Percentiles rank a stretch among this genome's conserved stretches.
phyloP scores from a whole-genome alignment of 2,329 filamentous ascomycete genomes.

The Alternaria sp. region DNA sequence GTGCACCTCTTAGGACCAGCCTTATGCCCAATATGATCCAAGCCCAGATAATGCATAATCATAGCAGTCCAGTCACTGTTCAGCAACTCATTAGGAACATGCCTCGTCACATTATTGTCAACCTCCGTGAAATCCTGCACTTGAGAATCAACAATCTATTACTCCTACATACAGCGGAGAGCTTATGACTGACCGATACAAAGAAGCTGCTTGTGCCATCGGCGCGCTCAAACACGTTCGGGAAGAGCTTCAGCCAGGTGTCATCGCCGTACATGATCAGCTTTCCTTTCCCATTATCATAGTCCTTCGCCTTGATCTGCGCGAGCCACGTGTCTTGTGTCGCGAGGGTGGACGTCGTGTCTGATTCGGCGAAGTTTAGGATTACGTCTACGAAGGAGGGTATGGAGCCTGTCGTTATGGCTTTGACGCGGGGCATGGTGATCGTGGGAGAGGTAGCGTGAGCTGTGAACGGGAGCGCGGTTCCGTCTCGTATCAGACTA shows the following conservation, averaged over 20 bases:
- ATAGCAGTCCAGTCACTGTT: conserved; percentile 88
- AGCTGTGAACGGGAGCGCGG: conserved; percentile 90
- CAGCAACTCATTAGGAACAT: conserved; percentile 77
- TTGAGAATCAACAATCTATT: conserved; percentile 38
- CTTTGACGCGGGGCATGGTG: conserved; percentile 97
- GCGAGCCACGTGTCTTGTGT: conserved; percentile 95
- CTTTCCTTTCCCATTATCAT: conserved; percentile 60
- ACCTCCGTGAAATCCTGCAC: conserved; percentile 93
- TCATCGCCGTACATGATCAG: conserved; percentile 97
- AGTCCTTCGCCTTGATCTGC: conserved; percentile 73
- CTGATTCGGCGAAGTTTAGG: conserved; percentile 92
- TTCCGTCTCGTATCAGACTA: conserved; percentile 82
- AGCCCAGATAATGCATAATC: conserved; percentile 92
- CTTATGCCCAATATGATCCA: conserved; percentile 98
- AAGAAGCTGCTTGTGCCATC: conserved; percentile 99
- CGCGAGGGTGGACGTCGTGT: conserved; percentile 85
- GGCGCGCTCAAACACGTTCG: conserved; percentile 79
- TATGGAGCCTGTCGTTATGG: conserved; percentile 96
- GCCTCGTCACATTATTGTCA: conserved; percentile 94
- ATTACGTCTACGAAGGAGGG: conserved; percentile 97
- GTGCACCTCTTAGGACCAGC: conserved; percentile 78
- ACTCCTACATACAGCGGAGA: conserved; percentile 38
- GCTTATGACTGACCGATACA: conserved; percentile 74
- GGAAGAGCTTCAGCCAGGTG: conserved; percentile 97
- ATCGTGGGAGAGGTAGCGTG: conserved; percentile 97